Evolutionary conservation across 768 basidiomycete genomes (phyloP), one percentile per base, ranked within the genome.

Genomic region (Mycena rebaudengoi): DNA sequence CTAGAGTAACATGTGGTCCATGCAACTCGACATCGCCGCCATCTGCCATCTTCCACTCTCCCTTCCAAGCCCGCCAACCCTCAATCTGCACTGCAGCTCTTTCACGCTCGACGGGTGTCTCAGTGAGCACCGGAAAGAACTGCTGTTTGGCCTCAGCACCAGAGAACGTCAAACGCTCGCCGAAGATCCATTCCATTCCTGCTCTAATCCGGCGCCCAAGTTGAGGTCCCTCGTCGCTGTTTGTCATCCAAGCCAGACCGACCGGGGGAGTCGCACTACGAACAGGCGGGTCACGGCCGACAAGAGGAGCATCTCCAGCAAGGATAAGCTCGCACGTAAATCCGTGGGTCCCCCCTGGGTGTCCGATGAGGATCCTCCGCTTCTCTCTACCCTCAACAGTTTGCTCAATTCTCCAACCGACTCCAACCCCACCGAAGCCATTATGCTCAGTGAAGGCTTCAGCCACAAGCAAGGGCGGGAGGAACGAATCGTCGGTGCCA

Each of bases 211-310:
- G 45, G 14, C 41, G 23, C 3, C 45, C 62, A 1, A 57, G 39
- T 4, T 62, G 62, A 1, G 32, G 32, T 1, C 62, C 62, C 5
- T 53, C 20, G 18, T 64, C 55, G 55, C 55, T 49, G 41, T 64
- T 64, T 23, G 55, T 52, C 62, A 64, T 58, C 62, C 46, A 49
- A 40, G 62, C 62, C 5, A 63, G 40, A 3, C 35, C 62, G 21
- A 55, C 12, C 5, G 62, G 62, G 37, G 48, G 62, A 5, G 41
- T 51, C 26, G 62, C 11, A 29, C 46, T 26, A 3, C 20, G 20
- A 16, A 44, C 39, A 16, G 48, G 54, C 5, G 46, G 18, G 8
- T 20, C 14, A 14, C 32, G 11, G 28, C 54, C 58, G 13, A 33
- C 30, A 25, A 49, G 46, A 14, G 62, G 62, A 29, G 58, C 30